These are phyloP conservation scores for Colletotrichum echinochloae DNA, from an alignment of 2,329 filamentous ascomycete genomes.

Conservation along the genomic window DNA sequence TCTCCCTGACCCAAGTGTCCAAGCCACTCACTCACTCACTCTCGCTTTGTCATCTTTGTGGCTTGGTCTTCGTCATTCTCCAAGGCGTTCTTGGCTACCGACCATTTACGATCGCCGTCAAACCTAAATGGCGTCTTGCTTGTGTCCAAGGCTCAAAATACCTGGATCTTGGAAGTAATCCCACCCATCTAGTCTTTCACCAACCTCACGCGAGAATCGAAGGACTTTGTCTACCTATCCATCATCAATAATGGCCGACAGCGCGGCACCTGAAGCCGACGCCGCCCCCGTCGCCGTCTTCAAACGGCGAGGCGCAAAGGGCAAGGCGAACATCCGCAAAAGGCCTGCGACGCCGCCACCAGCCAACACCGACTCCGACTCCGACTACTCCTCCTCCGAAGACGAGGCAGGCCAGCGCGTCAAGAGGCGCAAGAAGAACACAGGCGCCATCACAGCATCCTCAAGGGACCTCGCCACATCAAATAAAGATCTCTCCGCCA, in stretches of 20 bases:
- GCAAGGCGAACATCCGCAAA: constrained; percentile 83
- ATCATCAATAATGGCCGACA: constrained; percentile 27
- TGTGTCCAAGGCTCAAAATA: constrained; percentile 14
- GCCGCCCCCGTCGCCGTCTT: constrained; percentile 74
- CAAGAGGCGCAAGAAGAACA: constrained; percentile 81
- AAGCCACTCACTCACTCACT: too few relatives aligned
- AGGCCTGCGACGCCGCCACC: constrained; percentile 82
- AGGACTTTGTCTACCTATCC: neutral
- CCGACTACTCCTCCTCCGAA: constrained; percentile 78
- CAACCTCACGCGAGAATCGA: neutral
- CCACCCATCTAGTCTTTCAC: neutral
- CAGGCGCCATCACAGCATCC: constrained; percentile 74
- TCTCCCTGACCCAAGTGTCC: neutral
- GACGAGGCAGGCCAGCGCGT: constrained; percentile 81
- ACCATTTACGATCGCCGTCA: constrained; percentile 12
- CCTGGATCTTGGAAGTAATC: neutral
- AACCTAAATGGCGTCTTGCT: constrained; percentile 9
- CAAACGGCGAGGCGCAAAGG: constrained; percentile 86
- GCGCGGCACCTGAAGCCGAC: constrained; percentile 42
- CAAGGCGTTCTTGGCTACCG: constrained; percentile 17
- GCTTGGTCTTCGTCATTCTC: constrained; percentile 38
- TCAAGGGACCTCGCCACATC: constrained; percentile 59
- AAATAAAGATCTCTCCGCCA: constrained; percentile 60
- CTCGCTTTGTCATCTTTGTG: constrained; percentile 36
- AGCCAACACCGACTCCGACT: constrained; percentile 69